Evolutionary conservation across 2,329 filamentous ascomycete species (phyloP).

Genomic region (Purpureocillium lavendulum): DNA sequence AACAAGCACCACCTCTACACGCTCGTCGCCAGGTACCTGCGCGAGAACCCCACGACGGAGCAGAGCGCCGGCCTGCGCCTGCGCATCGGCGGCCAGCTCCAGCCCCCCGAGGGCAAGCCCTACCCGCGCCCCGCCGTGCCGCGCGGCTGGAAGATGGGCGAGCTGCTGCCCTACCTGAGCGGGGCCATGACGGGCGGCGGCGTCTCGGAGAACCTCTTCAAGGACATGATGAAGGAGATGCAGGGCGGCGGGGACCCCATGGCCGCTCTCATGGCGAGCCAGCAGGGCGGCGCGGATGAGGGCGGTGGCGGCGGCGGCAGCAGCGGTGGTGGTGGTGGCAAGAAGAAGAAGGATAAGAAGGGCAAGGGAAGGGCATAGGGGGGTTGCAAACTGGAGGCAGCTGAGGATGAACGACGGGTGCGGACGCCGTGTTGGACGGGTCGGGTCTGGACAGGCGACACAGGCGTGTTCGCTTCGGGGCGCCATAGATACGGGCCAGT

Average conservation of each 20-base stretch:
- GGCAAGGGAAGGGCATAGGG: constrained; percentile 28
- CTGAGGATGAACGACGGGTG: too few relatives aligned
- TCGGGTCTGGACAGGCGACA: too few relatives aligned
- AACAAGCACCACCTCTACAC: constrained; percentile 83
- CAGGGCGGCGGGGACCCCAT: constrained; percentile 38
- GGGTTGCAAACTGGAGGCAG: too few relatives aligned
- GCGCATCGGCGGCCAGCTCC: constrained; percentile 62
- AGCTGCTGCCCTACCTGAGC: constrained; percentile 77
- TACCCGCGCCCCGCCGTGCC: constrained; percentile 70
- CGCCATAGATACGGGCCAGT: too few relatives aligned
- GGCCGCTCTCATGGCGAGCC: constrained; percentile 31
- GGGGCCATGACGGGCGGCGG: constrained; percentile 87
- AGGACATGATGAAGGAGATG: constrained; percentile 98
- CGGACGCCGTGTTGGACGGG: too few relatives aligned
- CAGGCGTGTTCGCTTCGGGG: too few relatives aligned
- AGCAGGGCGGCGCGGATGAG: constrained; percentile 18
- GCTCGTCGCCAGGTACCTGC: constrained; percentile 69
- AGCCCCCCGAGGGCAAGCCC: constrained; percentile 52
- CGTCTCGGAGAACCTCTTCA: constrained; percentile 87
- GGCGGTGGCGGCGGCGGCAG: constrained; percentile 18
- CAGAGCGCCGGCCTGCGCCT: constrained; percentile 59
- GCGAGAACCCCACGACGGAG: constrained; percentile 68
- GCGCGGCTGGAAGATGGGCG: constrained; percentile 83
- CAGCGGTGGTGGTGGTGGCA: constrained; percentile 18
- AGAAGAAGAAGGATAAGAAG: constrained; percentile 44